phyloP scores from a whole-genome alignment of 2,329 filamentous ascomycete species.

The Leptographium lundbergii region DNA sequence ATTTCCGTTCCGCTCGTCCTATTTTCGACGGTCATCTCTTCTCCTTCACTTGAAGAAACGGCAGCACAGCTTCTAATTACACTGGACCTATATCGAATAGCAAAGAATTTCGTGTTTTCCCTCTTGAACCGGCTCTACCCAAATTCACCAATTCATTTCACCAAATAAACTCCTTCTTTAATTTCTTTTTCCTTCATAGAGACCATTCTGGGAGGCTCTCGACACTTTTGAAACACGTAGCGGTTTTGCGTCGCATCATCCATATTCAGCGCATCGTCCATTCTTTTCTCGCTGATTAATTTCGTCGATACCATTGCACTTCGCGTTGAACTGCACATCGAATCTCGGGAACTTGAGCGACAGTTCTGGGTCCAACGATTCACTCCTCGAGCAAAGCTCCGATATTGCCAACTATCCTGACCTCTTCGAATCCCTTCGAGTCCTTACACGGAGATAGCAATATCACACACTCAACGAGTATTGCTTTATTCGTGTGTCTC shows the following conservation, averaged over 20 bases:
- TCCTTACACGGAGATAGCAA: not conserved
- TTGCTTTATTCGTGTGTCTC: not conserved
- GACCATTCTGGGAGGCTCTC: slow-evolving; percentile 1
- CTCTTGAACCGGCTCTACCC: not conserved
- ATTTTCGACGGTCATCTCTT: slow-evolving; percentile 4
- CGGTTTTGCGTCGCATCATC: not conserved
- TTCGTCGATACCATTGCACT: not conserved
- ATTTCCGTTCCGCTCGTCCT: slow-evolving; percentile 16
- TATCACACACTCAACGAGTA: not conserved
- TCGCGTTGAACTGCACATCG: not conserved
- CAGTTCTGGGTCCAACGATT: not conserved
- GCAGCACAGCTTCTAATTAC: not conserved
- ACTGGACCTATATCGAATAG: not conserved
- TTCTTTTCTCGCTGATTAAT: not conserved
- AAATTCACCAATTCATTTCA: not conserved
- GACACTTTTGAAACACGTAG: not conserved
- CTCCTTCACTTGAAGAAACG: slow-evolving; percentile 3
- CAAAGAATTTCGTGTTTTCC: not conserved
- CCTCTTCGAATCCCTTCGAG: not conserved
- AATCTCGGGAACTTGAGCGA: not conserved
- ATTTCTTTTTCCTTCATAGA: not conserved
- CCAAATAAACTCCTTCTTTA: not conserved
- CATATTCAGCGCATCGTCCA: not conserved
- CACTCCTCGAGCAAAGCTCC: not conserved
- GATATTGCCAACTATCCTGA: not conserved